Base-by-base conservation (phyloP, 345 rosid species). In the Corchorus capsularis region DNA sequence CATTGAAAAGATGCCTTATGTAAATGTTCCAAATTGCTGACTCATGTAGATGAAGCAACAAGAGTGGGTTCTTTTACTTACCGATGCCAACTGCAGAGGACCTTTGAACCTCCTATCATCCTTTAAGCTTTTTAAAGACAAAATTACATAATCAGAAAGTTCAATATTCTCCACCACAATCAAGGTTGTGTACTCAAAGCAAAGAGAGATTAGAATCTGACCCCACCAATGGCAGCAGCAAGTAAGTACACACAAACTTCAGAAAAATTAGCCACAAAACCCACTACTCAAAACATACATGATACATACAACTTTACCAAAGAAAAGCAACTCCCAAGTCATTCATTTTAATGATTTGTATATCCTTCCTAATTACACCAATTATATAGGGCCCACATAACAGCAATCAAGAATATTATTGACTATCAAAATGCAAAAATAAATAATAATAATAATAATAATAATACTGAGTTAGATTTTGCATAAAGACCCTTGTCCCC, bases 271-370 rank as follows among this genome's bases (percentile, higher is more conserved):
- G 65, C 69, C 77, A 67, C 75, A 59, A 59, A 59, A 2, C 39
- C 56, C 75, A 45, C 27, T 72, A 75, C 77, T 63, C 32, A 71
- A 41, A 71, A 39, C 27, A 27, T 27, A 39, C 41, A 39, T 2
- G 5, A 5, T 39, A 39, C 41, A 27, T 27, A 27, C 27, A 27
- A 27, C 27, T 27, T 39, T 39, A 6, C 43, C 65, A 75, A 71
- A 35, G 55, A 75, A 72, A 80, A 73, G 43, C 37, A 74, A 62
- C 68, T 15, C 78, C 69, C 82, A 70, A 1, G 68, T 70, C 63
- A 79, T 81, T 77, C 84, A 72, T 71, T 39, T 39, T 80, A 62
- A 77, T 85, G 79, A 81, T 75, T 74, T 72, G 63, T 22, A 22
- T 41, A 22, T 27, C 75, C 53, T 64, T 63, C 60, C 75, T 63